Evolutionary conservation across 768 basidiomycete species (phyloP), one percentile per base, ranked within the genome.

Genomic region (Ramaria sp.): DNA sequence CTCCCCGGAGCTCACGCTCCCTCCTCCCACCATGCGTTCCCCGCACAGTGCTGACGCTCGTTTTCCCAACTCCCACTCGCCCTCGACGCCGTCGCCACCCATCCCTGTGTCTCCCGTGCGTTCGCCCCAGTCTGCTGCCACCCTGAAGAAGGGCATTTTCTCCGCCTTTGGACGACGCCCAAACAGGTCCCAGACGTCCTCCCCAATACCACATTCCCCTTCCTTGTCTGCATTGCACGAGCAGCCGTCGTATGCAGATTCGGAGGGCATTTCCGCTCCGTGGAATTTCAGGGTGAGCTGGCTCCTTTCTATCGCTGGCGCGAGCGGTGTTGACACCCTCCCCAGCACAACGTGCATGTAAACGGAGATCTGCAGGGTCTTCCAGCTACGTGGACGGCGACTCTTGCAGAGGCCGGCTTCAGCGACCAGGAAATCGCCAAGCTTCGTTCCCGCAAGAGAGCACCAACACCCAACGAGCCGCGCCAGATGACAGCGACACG

Each of bases 301-400:
- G 54, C 12, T 6, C 4, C 33, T 34, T 34, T 34, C 27, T 10
- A 13, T 7, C 1, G 34, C 13, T 13, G 10, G 1, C 2, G 9
- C 13, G 13, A 17, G 10, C 7, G 3, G 17, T 27, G 19, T 22
- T 49, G 22, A 48, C 48, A 12, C 22, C n/a, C 11, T 2, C 24
- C 19, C 19, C 60, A 87, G 85, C 86, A 89, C 65, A 78, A 88
- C 63, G 80, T 88, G 34, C 86, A 89, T 64, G 86, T 88, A 30
- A 84, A 88, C 67, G 86, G 88, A 69, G 81, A 74, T 81, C 82
- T 79, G 58, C 68, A 72, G 13, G 86, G 86, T 9, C 70, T 89
- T 12, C 87, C 87, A 0, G 85, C 87, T 0, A 84, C 86, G 1
- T 89, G 87, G 87, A 73, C 81, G 0, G 70, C 78, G 6, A 79